These are phyloP conservation scores for Verticillium albo-atrum DNA, from an alignment of 2,329 filamentous ascomycete species.

Conservation along the genomic window DNA sequence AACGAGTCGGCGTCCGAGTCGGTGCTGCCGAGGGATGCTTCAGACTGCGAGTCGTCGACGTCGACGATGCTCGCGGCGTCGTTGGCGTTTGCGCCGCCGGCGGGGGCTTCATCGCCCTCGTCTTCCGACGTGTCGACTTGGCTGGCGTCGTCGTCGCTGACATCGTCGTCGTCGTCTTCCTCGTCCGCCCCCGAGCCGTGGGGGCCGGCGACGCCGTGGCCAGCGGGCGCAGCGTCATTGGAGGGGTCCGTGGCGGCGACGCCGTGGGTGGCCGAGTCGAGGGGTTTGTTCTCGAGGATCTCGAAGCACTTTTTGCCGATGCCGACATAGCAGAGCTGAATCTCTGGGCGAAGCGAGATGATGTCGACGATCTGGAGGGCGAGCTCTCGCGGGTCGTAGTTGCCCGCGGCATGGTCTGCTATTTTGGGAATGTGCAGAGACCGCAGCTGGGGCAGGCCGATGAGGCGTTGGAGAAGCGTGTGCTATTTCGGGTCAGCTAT, in stretches of 20 bases:
- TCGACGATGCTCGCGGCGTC: constrained; percentile 22
- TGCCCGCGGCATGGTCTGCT: constrained; percentile 52
- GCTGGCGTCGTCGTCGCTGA: constrained; percentile 36
- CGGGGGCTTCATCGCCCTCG: constrained; percentile 27
- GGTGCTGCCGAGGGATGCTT: constrained; percentile 6
- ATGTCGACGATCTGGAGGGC: constrained; percentile 76
- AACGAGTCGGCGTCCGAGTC: constrained; percentile 47
- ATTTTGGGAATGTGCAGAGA: constrained; percentile 69
- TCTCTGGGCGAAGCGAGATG: constrained; percentile 68
- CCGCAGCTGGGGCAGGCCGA: constrained; percentile 64
- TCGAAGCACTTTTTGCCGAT: constrained; percentile 78
- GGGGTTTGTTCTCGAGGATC: constrained; percentile 61
- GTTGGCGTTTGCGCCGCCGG: constrained; percentile 27
- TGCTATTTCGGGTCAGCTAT: constrained; percentile 47
- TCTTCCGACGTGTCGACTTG: constrained; percentile 20
- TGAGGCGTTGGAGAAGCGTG: constrained; percentile 71
- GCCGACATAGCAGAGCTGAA: constrained; percentile 74
- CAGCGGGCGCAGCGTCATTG: constrained; percentile 1
- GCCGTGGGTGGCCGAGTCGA: constrained; percentile 30
- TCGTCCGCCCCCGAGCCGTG: constrained; percentile 4
- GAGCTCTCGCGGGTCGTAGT: constrained; percentile 60
- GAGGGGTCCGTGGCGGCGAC: constrained; percentile 7
- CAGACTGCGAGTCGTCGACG: constrained; percentile 20
- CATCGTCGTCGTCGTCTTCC: constrained; percentile 31
- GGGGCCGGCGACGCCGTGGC: constrained; percentile 8